Base-by-base conservation (phyloP, 345 rosid species). In the Erysimum cheiranthoides region DNA sequence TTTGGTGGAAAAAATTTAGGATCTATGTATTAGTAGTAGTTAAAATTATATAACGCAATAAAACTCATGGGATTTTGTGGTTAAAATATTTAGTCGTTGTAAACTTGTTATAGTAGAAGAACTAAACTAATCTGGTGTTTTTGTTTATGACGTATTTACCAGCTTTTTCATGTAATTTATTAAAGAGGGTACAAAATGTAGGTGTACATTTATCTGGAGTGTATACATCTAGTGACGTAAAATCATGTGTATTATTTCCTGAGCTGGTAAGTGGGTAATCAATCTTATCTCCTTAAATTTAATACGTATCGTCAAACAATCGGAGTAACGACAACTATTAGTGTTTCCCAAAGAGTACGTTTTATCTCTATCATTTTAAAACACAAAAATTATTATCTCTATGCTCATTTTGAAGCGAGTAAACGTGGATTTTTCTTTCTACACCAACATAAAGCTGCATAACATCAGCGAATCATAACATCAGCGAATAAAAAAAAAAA, bases 371-470 rank as follows among this genome's bases (percentile, higher is more conserved):
- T n/a, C n/a, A n/a, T n/a, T n/a, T n/a, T n/a, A n/a, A 18, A 49
- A 2, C 18, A 32, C 17, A 8, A 5, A 32, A 10, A 1, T 12
- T 8, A 7, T 13, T 3, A 35, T 8, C 47, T 54, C 17, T 30
- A 40, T n/a, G n/a, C n/a, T 7, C 51, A 50, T 8, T 66, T 6
- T 36, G 35, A 51, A 7, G 17, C 21, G 34, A 66, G 2, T 47
- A 66, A 46, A 10, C n/a, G 17, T 43, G 6, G 45, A 17, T 49
- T 49, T 63, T 7, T 21, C 12, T 25, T 5, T 45, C 4, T 31
- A 66, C 21, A 66, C 8, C 70, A 66, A 36, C 70, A 35, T 21
- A 68, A 53, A 36, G 71, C 63, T 53, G 73, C 63, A 57, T 43
- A 11, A 36, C 61, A 56, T 31, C 18, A 43, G 65, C 18, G n/a